Evolutionary conservation across 2,329 filamentous ascomycete genomes (phyloP).

Genomic region (Leptosphaerulina australis): DNA sequence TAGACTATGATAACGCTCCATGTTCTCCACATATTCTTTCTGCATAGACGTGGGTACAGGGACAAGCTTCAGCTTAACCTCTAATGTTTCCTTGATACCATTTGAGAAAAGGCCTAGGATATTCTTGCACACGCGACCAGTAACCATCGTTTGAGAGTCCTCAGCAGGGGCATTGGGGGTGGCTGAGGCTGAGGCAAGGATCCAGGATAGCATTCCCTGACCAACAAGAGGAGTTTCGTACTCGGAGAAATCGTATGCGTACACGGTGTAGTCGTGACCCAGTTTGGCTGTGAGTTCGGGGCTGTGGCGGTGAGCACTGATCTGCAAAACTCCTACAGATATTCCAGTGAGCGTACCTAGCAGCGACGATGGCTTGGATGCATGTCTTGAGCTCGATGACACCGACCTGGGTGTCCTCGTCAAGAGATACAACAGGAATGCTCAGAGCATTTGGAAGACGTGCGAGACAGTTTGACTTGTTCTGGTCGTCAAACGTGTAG

Average conservation of each 20-base stretch:
- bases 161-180: slow-evolving; percentile 61
- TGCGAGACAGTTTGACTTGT: slow-evolving; percentile 87
- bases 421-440: slow-evolving; percentile 79
- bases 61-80: slow-evolving; percentile 88
- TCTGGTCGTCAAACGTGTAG: slow-evolving; percentile 92
- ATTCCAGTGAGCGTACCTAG: slow-evolving; percentile 54
- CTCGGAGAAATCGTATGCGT: slow-evolving; percentile 96
- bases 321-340: slow-evolving; percentile 11
- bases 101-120: slow-evolving; percentile 82
- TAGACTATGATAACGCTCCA: slow-evolving; percentile 65
- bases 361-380: slow-evolving; percentile 76
- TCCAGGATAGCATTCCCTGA: slow-evolving; percentile 91
- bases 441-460: slow-evolving; percentile 79
- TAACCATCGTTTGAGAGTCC: slow-evolving; percentile 75
- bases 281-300: slow-evolving; percentile 81
- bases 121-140: slow-evolving; percentile 88
- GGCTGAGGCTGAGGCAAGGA: slow-evolving; percentile 67
- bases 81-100: slow-evolving; percentile 83
- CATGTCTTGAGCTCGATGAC: slow-evolving; percentile 87
- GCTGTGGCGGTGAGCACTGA: slow-evolving; percentile 59
- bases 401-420: slow-evolving; percentile 81
- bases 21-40: slow-evolving; percentile 65
- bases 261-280: slow-evolving; percentile 89
- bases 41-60: slow-evolving; percentile 71
- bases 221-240: slow-evolving; percentile 91